These are phyloP conservation scores for Smallanthus sonchifolius DNA, from an alignment of 129 eudicot species.

Conservation along the genomic window DNA sequence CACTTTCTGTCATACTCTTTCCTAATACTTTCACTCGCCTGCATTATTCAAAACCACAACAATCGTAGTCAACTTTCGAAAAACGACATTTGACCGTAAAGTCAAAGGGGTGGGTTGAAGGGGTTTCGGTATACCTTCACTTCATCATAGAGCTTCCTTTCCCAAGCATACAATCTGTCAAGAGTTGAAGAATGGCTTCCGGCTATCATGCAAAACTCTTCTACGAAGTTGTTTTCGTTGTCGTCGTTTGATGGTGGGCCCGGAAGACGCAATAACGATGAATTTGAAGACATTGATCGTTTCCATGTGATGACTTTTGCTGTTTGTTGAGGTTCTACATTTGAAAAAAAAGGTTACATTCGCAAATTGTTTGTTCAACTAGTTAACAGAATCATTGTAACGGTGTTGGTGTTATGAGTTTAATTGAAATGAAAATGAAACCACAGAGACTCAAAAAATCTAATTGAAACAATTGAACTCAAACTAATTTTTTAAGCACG, in stretches of 20 bases:
- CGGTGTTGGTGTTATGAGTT: no score
- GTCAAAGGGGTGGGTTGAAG: not conserved
- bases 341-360: not conserved
- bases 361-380: not conserved
- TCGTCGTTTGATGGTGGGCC: conserved; percentile 53
- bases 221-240: conserved; percentile 61
- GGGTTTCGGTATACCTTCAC: conserved; percentile 61
- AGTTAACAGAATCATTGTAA: no score
- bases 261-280: conserved; percentile 67
- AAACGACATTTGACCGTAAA: not conserved
- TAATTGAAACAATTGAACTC: no score
- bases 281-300: conserved; percentile 61
- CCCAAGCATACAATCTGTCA: conserved; percentile 95
- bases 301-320: conserved; percentile 78
- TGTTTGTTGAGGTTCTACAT: conserved; percentile 39
- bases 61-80: not conserved
- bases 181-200: conserved; percentile 94
- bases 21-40: conserved; percentile 81
- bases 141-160: conserved; percentile 91
- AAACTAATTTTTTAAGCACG: no score
- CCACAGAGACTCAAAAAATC: no score
- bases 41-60: conserved; percentile 12
- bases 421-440: no score
- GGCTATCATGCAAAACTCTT: conserved; percentile 87
- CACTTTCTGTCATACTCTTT: conserved; percentile 72